Evolutionary conservation across 2,329 filamentous ascomycete species (phyloP).

Genomic region (Neofusicoccum kwambonambiense): DNA sequence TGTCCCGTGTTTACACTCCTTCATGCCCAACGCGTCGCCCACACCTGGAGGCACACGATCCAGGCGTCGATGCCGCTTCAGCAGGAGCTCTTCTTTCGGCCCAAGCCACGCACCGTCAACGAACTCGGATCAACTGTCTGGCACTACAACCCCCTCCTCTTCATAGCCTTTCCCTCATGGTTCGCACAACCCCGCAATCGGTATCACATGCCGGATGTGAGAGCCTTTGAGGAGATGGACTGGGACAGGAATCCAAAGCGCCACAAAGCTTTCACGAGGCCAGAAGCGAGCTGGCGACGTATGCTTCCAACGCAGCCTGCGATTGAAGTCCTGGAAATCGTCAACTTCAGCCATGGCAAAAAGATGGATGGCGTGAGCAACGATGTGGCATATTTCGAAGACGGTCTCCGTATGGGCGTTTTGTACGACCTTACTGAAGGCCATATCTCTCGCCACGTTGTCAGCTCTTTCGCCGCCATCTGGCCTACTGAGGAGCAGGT

Average conservation of each 20-base stretch:
- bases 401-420: not conserved
- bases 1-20: conserved; percentile 23
- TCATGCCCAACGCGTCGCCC: conserved; percentile 31
- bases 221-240: conserved; percentile 13
- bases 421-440: conserved; percentile 1
- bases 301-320: conserved; percentile 34
- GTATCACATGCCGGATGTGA: conserved; percentile 17
- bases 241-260: conserved; percentile 19
- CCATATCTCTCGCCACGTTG: not conserved
- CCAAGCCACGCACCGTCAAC: conserved; percentile 21
- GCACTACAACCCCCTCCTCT: conserved; percentile 22
- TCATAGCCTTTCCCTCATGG: conserved; percentile 21
- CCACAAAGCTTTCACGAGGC: conserved; percentile 25
- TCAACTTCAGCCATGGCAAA: conserved; percentile 12
- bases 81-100: conserved; percentile 34
- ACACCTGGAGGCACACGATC: conserved; percentile 28
- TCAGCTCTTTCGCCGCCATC: conserved; percentile 1
- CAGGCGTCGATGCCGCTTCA: conserved; percentile 29
- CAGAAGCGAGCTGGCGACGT: conserved; percentile 33
- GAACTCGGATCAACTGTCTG: conserved; percentile 18
- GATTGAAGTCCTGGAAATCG: conserved; percentile 1
- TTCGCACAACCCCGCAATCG: conserved; percentile 26
- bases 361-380: conserved; percentile 4
- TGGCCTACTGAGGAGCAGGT: not conserved
- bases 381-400: not conserved